Percentiles rank a stretch among this genome's conserved stretches.
Conservation (phyloP, 1,284 basidiomycete genomes). For the Moesziomyces sp. region DNA sequence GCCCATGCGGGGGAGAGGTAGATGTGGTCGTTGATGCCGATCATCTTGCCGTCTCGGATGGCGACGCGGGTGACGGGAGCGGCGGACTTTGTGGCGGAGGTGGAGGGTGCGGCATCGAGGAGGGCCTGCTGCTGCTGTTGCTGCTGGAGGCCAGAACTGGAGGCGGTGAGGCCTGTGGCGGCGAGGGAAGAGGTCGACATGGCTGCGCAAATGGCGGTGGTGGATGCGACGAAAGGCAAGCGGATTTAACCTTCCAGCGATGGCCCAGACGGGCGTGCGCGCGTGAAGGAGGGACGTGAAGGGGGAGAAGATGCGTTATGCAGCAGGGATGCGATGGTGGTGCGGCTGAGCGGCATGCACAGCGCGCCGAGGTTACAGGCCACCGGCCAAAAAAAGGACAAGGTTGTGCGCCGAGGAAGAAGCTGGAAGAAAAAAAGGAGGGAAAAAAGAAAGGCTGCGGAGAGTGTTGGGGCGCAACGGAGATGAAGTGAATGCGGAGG, state of each 20-base stretch:
- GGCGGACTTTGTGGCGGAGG: conserved; percentile 31
- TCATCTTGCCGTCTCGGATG: conserved; percentile 54
- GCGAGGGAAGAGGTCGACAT: conserved; percentile 45
- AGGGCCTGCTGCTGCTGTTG: conserved; percentile 48
- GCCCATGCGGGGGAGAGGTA: conserved; percentile 93
- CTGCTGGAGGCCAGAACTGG: conserved; percentile 37
- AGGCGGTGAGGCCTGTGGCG: conserved; percentile 48
- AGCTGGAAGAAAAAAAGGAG: neutral
- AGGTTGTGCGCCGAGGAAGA: neutral
- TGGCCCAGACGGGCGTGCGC: too few species aligned
- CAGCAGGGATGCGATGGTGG: too few species aligned
- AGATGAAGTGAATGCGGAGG: neutral
- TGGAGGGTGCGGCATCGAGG: conserved; percentile 33
- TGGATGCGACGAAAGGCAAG: too few species aligned
- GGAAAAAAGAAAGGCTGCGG: neutral
- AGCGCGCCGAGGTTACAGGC: too few species aligned
- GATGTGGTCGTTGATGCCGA: conserved; percentile 78
- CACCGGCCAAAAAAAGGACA: neutral
- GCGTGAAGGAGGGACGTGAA: too few species aligned
- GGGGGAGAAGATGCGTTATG: too few species aligned
- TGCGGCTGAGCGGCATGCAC: neutral
- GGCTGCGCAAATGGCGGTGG: neutral
- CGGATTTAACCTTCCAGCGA: too few species aligned
- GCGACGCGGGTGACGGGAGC: conserved; percentile 51
- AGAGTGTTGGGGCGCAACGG: neutral